Evolutionary conservation across 768 basidiomycete species (phyloP).

Genomic region (Boletus bicolor): DNA sequence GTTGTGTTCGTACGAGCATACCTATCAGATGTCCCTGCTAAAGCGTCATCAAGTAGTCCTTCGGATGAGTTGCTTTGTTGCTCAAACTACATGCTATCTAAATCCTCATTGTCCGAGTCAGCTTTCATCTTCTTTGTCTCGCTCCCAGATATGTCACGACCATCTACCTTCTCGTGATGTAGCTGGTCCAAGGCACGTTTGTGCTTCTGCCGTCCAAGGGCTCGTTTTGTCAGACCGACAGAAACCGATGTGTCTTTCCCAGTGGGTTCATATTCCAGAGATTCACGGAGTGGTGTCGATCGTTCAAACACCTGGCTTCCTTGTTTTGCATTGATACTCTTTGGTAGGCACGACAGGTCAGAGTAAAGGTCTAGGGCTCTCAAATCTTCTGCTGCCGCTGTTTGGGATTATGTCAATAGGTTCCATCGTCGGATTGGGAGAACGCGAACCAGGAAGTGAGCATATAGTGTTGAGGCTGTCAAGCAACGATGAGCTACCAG

Average conservation of each 20-base stretch:
- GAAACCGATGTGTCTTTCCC: slow-evolving; percentile 1
- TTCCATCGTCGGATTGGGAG: not conserved
- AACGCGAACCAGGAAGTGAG: slow-evolving; percentile 43
- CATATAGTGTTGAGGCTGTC: slow-evolving; percentile 45
- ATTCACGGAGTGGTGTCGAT: slow-evolving; percentile 9
- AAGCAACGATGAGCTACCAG: slow-evolving; percentile 33
- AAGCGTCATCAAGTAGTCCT: not conserved
- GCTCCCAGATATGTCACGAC: slow-evolving; percentile 1
- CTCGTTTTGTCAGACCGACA: slow-evolving; percentile 40
- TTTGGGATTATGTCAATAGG: not conserved
- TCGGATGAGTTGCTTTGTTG: not conserved
- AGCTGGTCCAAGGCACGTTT: slow-evolving; percentile 42
- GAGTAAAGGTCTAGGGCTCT: slow-evolving; percentile 59
- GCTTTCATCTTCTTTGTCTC: slow-evolving; percentile 20
- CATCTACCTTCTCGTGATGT: slow-evolving; percentile 10
- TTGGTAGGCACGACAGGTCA: slow-evolving; percentile 56
- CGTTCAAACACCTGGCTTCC: slow-evolving; percentile 37
- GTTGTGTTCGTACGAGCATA: not conserved
- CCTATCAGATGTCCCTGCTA: not conserved
- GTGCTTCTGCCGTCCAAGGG: slow-evolving; percentile 49
- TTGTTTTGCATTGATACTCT: slow-evolving; percentile 47
- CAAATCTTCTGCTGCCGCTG: slow-evolving; percentile 50
- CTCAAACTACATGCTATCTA: not conserved
- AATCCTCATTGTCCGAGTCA: slow-evolving; percentile 6
- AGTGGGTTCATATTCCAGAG: slow-evolving; percentile 11